These are phyloP conservation scores for Nitzschia sp. DNA, from an alignment of 108 stramenopile genomes.

Conservation along the genomic window DNA sequence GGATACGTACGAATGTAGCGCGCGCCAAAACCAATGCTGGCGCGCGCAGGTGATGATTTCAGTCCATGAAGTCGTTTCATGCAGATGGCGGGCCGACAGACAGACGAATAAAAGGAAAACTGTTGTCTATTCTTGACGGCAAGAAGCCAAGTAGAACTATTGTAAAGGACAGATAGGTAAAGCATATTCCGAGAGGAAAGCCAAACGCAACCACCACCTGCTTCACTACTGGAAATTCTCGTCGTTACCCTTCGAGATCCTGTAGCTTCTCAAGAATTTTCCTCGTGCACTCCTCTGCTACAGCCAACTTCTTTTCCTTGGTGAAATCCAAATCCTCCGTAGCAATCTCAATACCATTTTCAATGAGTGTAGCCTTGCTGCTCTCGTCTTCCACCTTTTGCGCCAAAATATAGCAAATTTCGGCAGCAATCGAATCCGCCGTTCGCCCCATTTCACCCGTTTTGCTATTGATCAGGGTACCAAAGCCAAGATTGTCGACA, in stretches of 20 bases:
- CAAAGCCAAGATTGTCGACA: conserved; percentile 34
- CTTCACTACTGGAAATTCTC: too few species aligned
- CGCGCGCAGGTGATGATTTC: too few species aligned
- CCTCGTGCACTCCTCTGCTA: not conserved
- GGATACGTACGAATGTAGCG: too few species aligned
- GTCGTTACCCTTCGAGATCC: conserved; percentile 3
- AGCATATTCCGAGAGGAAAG: too few species aligned
- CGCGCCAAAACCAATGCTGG: too few species aligned
- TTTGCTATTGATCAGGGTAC: conserved; percentile 16
- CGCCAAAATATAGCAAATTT: conserved; percentile 40
- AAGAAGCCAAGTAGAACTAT: too few species aligned
- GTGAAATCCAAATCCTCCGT: conserved; percentile 17
- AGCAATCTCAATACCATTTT: conserved; percentile 29
- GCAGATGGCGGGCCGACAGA: too few species aligned
- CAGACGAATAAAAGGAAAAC: too few species aligned
- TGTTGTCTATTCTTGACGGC: too few species aligned
- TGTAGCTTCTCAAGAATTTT: not conserved
- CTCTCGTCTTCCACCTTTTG: conserved; percentile 13
- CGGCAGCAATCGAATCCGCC: conserved; percentile 40
- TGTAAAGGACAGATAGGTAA: too few species aligned
- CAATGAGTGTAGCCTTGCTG: conserved; percentile 10
- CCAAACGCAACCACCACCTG: too few species aligned
- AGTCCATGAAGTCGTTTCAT: too few species aligned
- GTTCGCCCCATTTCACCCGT: conserved; percentile 31
- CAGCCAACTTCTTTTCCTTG: conserved; percentile 3